Base-by-base conservation (phyloP, 768 basidiomycete species). In the Zangia roseola region DNA sequence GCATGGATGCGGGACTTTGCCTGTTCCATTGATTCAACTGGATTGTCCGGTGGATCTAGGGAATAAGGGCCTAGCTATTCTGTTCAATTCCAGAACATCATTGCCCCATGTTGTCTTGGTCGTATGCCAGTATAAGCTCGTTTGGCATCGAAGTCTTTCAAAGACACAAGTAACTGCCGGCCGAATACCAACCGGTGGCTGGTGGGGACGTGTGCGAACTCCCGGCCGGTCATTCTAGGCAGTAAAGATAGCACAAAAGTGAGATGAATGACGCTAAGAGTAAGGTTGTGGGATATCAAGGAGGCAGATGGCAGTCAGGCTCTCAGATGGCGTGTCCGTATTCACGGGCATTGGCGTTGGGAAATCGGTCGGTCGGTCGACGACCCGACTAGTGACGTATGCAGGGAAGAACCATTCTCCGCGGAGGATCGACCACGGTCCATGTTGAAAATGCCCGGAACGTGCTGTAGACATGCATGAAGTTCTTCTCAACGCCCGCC, bases 81-180 rank as follows among this genome's bases (percentile, higher is more conserved):
- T 97, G 95, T 1, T 93, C 91, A 57, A n/a, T n/a, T n/a, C n/a
- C n/a, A 94, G 92, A 52, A 92, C 87, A 55, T 93, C 93, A 74
- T 93, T 92, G 47, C 90, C 91, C 78, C 81, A 86, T 0, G 92
- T 97, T 1, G 85, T 90, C 17, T 86, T 84, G 26, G 83, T 87
- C 63, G 86, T 87, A 47, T 74, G 73, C 69, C 72, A 83, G 54
- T 74, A 72, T 10, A 67, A 61, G 47, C 60, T 40, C 43, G 44
- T 49, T 60, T 33, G 56, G 67, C 14, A 51, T 57, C 17, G 24
- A 9, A 24, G 17, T 53, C 36, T 49, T n/a, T 48, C 36, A 2
- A 6, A 24, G 4, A 10, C 37, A 30, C 2, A 1, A 17, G 16
- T 2, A 8, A 2, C 26, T 7, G 2, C 10, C 1, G n/a, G 6